phyloP scores from a whole-genome alignment of 768 basidiomycete genomes.

The Crepidotus variabilis region DNA sequence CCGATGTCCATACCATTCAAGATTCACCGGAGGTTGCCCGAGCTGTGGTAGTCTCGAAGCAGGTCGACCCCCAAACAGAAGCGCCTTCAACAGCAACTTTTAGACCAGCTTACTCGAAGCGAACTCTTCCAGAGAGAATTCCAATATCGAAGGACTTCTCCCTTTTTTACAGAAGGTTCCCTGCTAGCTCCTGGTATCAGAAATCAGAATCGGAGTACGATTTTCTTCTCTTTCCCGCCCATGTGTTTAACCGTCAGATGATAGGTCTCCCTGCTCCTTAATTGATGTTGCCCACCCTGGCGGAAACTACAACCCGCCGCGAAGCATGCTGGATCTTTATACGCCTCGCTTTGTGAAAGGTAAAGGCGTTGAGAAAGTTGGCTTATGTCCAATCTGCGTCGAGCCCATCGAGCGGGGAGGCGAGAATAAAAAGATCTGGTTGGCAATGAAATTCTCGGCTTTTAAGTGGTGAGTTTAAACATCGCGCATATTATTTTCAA shows the following conservation, averaged over 20 bases:
- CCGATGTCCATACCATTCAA: not conserved
- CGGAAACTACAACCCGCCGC: slow-evolving; percentile 59
- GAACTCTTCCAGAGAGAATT: slow-evolving; percentile 50
- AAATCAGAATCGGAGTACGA: slow-evolving; percentile 35
- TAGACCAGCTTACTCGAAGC: slow-evolving; percentile 25
- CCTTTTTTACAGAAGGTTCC: slow-evolving; percentile 69
- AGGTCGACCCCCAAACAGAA: not conserved
- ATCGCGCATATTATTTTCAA: not conserved
- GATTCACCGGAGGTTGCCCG: not conserved
- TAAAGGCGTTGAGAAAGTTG: slow-evolving; percentile 62
- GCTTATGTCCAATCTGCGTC: slow-evolving; percentile 74
- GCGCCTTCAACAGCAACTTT: not conserved
- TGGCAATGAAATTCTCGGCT: slow-evolving; percentile 77
- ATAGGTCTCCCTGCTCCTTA: slow-evolving; percentile 32
- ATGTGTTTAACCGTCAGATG: slow-evolving; percentile 1
- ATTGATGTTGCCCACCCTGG: slow-evolving; percentile 36
- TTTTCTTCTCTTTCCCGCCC: not conserved
- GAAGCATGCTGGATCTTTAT: slow-evolving; percentile 63
- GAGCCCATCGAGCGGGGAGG: slow-evolving; percentile 62
- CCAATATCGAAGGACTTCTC: slow-evolving; percentile 47
- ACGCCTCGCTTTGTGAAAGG: slow-evolving; percentile 77
- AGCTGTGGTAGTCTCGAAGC: not conserved
- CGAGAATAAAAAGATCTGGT: slow-evolving; percentile 60
- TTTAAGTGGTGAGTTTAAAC: slow-evolving; percentile 64
- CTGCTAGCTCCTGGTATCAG: slow-evolving; percentile 54